Base-by-base conservation (phyloP, 208 protist species). In the Leishmania martiniquensis region DNA sequence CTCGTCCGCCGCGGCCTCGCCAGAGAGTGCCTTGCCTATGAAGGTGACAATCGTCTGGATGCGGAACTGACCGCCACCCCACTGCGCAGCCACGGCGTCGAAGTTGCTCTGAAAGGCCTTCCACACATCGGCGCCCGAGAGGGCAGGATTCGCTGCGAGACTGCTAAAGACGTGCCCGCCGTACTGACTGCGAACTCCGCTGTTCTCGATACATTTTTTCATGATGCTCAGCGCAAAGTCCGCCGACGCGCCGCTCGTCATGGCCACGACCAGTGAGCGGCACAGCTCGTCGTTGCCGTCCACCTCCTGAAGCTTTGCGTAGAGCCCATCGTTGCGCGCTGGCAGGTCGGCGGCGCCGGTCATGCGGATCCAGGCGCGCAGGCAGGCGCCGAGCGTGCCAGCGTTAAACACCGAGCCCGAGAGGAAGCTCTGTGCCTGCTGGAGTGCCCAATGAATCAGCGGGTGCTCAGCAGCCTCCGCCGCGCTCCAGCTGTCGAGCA, bases 61-160 rank as follows among this genome's bases (percentile, higher is more conserved):
- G 63, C 92, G 92, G 81, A 97, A 97, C 78, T 95, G 92, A 29
- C 94, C 94, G 44, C 86, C 85, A 47, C 94, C 94, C 94, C 94
- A 97, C 84, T 95, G 92, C 77, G 80, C 77, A n/a, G 93, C 80
- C 29, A 97, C 82, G n/a, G 80, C 85, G 0, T 82, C 67, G 74
- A 95, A 96, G 79, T 95, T 84, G 20, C 80, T 77, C 75, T 90
- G 85, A 72, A 97, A 97, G 47, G 91, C 87, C 20, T 82, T 75
- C 93, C 94, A 97, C 57, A 93, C 72, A 72, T 90, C 87, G 17
- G 65, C 67, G 17, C 59, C 66, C 13, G 74, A 76, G 54, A 97
- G 81, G 49, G 73, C 84, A 4, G 78, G 72, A 77, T 96, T 97
- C 12, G 62, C 42, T 22, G 84, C 42, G 39, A 92, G 78, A 17